Percentiles rank a stretch among this genome's conserved stretches.
phyloP scores from a whole-genome alignment of 495 filamentous ascomycete genomes.

The Trichoderma parareesei region DNA sequence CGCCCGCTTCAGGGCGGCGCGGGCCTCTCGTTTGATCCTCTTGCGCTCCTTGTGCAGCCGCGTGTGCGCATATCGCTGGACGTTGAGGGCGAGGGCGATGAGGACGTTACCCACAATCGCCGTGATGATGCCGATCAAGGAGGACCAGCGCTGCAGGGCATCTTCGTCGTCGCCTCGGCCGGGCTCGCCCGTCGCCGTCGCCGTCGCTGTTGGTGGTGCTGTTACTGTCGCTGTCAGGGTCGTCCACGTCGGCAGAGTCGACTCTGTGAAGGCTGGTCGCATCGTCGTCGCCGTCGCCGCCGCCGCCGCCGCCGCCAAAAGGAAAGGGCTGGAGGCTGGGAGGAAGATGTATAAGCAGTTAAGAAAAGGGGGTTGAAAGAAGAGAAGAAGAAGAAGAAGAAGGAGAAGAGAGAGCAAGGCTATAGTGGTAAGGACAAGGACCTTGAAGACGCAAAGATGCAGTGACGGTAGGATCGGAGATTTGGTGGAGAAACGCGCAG shows the following conservation, averaged over 20 bases:
- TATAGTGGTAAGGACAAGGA: not conserved
- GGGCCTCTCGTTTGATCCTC: constrained; percentile 42
- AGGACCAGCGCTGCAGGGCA: constrained; percentile 70
- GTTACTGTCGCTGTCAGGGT: not conserved
- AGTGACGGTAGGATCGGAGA: constrained; percentile 8
- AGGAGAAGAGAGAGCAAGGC: not conserved
- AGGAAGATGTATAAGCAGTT: too few species aligned
- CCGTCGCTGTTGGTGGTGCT: constrained; percentile 9
- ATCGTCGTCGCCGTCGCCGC: not conserved
- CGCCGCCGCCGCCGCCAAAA: not conserved
- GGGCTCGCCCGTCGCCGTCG: constrained; percentile 13
- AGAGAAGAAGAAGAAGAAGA: not conserved
- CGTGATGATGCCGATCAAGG: constrained; percentile 86
- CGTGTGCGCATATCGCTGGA: constrained; percentile 92
- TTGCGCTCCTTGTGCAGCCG: constrained; percentile 46
- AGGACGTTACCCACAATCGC: constrained; percentile 87
- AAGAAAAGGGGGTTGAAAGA: not conserved
- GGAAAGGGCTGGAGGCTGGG: not conserved
- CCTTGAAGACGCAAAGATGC: not conserved
- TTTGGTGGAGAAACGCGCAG: constrained; percentile 6
- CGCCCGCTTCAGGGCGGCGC: constrained; percentile 32
- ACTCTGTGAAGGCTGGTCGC: not conserved
- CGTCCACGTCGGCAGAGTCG: constrained; percentile 4
- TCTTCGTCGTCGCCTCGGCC: constrained; percentile 31
- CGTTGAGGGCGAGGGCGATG: constrained; percentile 91